Evolutionary conservation across 768 basidiomycete genomes (phyloP), one percentile per base, ranked within the genome.

Genomic region (Multifurca ochricompacta): DNA sequence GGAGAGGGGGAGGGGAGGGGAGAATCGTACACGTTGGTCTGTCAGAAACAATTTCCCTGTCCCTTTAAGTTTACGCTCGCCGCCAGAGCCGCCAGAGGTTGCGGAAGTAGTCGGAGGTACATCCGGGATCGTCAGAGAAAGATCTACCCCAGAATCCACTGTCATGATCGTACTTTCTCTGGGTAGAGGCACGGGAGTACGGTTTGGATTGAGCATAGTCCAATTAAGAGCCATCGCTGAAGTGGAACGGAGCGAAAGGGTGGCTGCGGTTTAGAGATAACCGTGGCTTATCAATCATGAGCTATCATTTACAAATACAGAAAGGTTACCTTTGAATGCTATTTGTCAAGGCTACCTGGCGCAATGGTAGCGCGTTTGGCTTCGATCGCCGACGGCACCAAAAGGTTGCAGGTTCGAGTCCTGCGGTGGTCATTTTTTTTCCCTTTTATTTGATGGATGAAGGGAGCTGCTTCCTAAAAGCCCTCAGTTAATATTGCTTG

Each of bases 401-500:
- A 87, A 85, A 88, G 87, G 87, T 83, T 89, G 87, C 86, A 89
- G 87, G 87, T 89, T 89, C 87, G 85, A 89, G 85, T 86, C 87
- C 87, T 87, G 87, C 85, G 82, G 85, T 85, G 82, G 53, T 59
- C 58, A 59, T 58, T 58, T 59, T 59, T 47, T 39, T 11, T 19
- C 16, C 3, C 8, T 14, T 18, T 19, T 28, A 2, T 8, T 37
- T 32, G n/a, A n/a, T n/a, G n/a, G n/a, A n/a, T n/a, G n/a, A n/a
- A n/a, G n/a, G n/a, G n/a, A n/a, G n/a, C n/a, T n/a, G n/a, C n/a
- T n/a, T n/a, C n/a, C n/a, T n/a, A n/a, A n/a, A n/a, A n/a, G n/a
- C n/a, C n/a, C n/a, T n/a, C n/a, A n/a, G n/a, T n/a, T n/a, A n/a
- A n/a, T n/a, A n/a, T n/a, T n/a, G n/a, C n/a, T n/a, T n/a, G n/a